These are phyloP conservation scores for Ophiocordyceps camponoti-saundersi DNA, from an alignment of 2,329 filamentous ascomycete species.

Conservation along the genomic window DNA sequence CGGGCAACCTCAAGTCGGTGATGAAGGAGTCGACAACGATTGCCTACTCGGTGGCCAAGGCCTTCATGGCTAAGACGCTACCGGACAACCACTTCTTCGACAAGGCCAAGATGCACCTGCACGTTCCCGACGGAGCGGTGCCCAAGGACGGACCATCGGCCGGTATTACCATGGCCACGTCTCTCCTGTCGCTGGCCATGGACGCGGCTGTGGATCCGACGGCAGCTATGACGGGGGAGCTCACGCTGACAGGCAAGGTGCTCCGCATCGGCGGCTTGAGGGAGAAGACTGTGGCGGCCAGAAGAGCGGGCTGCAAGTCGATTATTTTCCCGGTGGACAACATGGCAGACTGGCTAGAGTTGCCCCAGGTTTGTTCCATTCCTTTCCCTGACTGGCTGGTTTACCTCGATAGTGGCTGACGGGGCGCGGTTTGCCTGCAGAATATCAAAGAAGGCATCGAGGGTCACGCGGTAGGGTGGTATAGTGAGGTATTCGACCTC, in stretches of 20 bases:
- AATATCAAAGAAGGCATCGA: constrained; percentile 96
- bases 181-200: constrained; percentile 69
- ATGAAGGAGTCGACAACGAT: constrained; percentile 98
- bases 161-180: constrained; percentile 97
- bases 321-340: constrained; percentile 94
- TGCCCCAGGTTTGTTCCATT: constrained; percentile 64
- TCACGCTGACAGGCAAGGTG: constrained; percentile 94
- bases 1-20: constrained; percentile 84
- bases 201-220: constrained; percentile 65
- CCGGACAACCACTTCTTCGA: constrained; percentile 91
- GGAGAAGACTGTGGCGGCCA: constrained; percentile 93
- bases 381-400: neutral
- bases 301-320: constrained; percentile 79
- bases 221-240: constrained; percentile 93
- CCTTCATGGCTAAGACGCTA: constrained; percentile 69
- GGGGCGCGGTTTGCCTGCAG: constrained; percentile 26
- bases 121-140: constrained; percentile 91
- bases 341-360: constrained; percentile 89
- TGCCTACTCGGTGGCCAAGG: constrained; percentile 91
- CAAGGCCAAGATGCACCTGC: constrained; percentile 84
- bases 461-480: constrained; percentile 84
- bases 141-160: constrained; percentile 88
- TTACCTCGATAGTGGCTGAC: neutral
- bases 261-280: constrained; percentile 82
- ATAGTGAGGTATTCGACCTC: constrained; percentile 79